Evolutionary conservation across 352 stramenopile genomes (phyloP).

Genomic region (Pythium dissimile): DNA sequence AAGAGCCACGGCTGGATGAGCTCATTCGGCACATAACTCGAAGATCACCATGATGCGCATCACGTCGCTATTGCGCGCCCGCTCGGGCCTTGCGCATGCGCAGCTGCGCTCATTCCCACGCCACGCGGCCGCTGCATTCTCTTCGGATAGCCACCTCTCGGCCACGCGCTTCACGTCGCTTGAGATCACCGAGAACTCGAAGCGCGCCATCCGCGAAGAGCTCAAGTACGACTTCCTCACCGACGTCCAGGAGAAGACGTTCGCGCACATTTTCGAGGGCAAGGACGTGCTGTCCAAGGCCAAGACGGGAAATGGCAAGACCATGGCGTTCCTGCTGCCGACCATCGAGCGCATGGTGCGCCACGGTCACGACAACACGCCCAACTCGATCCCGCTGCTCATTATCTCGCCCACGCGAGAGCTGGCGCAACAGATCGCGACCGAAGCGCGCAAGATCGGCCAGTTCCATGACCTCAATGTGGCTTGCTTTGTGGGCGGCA

Average conservation of each 20-base stretch:
- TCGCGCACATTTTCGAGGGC: constrained; percentile 49
- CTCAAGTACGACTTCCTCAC: constrained; percentile 82
- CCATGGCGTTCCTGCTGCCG: constrained; percentile 65
- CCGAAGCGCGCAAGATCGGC: constrained; percentile 83
- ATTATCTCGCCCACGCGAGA: constrained; percentile 91
- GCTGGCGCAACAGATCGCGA: constrained; percentile 89
- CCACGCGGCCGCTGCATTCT: constrained; percentile 4
- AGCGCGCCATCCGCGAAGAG: constrained; percentile 48
- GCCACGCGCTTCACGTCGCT: constrained; percentile 21
- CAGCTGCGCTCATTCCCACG: neutral
- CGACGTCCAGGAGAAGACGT: constrained; percentile 74
- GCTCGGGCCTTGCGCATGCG: neutral
- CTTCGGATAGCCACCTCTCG: constrained; percentile 18
- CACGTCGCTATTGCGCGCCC: constrained; percentile 9
- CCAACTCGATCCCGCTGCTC: constrained; percentile 54
- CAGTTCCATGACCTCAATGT: constrained; percentile 79
- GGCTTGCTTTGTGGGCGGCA: constrained; percentile 85
- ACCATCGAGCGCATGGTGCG: constrained; percentile 78
- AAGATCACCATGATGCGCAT: constrained; percentile 14
- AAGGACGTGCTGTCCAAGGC: constrained; percentile 84
- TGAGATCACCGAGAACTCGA: constrained; percentile 32
- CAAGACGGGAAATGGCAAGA: constrained; percentile 84
- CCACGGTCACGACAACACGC: constrained; percentile 21
- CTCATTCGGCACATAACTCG: neutral
- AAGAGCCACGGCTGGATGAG: constrained; percentile 4